Evolutionary conservation across 2,329 filamentous ascomycete species (phyloP).

Genomic region (Aspergillus sojae): DNA sequence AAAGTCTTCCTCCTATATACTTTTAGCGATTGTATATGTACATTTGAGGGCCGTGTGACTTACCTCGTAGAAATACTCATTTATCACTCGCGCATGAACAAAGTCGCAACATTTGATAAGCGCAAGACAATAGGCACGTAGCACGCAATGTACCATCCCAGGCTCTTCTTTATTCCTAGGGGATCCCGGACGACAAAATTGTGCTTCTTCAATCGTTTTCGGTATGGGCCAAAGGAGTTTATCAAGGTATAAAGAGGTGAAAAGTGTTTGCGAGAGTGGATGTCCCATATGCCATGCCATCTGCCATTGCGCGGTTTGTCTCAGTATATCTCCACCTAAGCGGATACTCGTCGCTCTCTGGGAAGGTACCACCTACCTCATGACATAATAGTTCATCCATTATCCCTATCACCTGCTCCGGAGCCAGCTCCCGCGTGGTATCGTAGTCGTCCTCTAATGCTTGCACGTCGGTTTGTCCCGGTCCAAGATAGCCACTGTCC

Average conservation of each 20-base stretch:
- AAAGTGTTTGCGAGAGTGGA: slow-evolving; percentile 88
- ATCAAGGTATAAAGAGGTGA: slow-evolving; percentile 90
- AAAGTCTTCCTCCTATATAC: slow-evolving; percentile 84
- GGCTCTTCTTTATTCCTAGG: slow-evolving; percentile 31
- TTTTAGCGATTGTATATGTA: slow-evolving; percentile 18
- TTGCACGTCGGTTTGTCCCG: slow-evolving; percentile 60
- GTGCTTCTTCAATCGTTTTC: slow-evolving; percentile 63
- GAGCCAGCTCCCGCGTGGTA: slow-evolving; percentile 66
- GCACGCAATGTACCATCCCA: slow-evolving; percentile 61
- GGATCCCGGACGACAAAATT: slow-evolving; percentile 52
- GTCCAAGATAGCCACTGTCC: slow-evolving; percentile 85
- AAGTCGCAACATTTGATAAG: slow-evolving; percentile 80
- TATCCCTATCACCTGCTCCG: slow-evolving; percentile 83
- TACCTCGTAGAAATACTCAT: slow-evolving; percentile 91
- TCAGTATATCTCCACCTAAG: slow-evolving; percentile 13
- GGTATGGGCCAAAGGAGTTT: slow-evolving; percentile 74
- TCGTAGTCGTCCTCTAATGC: slow-evolving; percentile 84
- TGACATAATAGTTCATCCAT: slow-evolving; percentile 91
- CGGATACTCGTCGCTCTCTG: too few species aligned
- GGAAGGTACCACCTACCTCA: slow-evolving; percentile 61
- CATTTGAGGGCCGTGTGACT: slow-evolving; percentile 21
- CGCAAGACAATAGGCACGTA: slow-evolving; percentile 84
- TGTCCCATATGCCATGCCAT: slow-evolving; percentile 98
- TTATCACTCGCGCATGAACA: slow-evolving; percentile 74
- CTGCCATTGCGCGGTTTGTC: slow-evolving; percentile 45